Evolutionary conservation across 805 yeast genomes (phyloP), one percentile per base, ranked within the genome.

Genomic region (Ogataea corticis): DNA sequence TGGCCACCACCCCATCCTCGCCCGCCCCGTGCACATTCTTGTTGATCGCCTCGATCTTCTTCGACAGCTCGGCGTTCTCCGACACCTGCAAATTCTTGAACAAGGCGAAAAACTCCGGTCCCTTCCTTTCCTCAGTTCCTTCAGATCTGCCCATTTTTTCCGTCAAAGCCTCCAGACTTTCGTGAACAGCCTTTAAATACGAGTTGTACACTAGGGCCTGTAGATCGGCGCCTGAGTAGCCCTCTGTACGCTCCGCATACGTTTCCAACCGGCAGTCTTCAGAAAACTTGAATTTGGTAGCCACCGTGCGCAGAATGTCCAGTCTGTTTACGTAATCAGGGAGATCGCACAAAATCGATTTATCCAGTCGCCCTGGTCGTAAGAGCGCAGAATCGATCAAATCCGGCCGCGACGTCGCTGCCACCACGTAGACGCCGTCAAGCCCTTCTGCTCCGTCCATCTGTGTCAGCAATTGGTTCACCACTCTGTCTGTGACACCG

Each of bases 391-490:
- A 85, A 63, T 94, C 99, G 52, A 94, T 91, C 55, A 94, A 74
- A 59, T 94, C 99, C 0, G 99, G 99, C 57, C 99, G 76, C 56
- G 94, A 83, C 0, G 98, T 94, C 1, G 98, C 99, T 0, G 98
- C 98, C 19, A 94, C 72, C 0, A 94, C 96, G 62, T 94, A 92
- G 2, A 94, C 98, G 3, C 98, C 97, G 57, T 91, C 97, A 23
- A 91, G 71, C 0, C 98, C 97, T 65, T 94, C 98, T 0, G 98
- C 98, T 69, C 99, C 99, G 66, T 94, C 99, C 96, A 94, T 91
- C 63, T 94, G 97, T 0, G 99, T 94, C 57, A 94, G 76, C 80
- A 94, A 79, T 62, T 94, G 99, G 67, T 94, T 94, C 19, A 94
- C 99, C 33, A 94, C 97, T 56, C 99, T 77, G 63, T 94, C 99